Conservation (phyloP, 306 rosid species). For the Leucaena leucocephala region DNA sequence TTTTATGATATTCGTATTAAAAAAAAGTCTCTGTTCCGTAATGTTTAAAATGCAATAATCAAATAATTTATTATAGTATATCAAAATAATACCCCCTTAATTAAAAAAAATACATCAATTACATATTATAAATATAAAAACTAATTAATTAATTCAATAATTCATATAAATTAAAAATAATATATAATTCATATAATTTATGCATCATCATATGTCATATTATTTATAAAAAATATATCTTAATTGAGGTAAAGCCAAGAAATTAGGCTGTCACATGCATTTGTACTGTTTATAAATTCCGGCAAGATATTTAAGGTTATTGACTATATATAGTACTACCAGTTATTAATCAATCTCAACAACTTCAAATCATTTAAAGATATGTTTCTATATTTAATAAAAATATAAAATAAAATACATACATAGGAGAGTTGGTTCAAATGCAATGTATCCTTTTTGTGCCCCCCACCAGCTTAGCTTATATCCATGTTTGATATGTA, state of each 20-base stretch:
- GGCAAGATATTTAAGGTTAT: background rate
- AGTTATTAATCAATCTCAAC: background rate
- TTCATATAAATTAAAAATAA: too few species aligned
- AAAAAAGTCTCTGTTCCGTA: too few species aligned
- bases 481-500: background rate
- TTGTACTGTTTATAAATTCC: background rate
- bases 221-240: too few species aligned
- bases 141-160: too few species aligned
- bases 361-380: constrained; percentile 1
- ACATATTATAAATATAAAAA: too few species aligned
- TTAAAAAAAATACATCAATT: too few species aligned
- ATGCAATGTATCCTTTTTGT: constrained; percentile 21
- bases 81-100: too few species aligned
- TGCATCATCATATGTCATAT: too few species aligned
- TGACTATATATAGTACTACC: background rate
- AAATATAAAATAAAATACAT: background rate
- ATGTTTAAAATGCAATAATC: too few species aligned
- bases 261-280: background rate
- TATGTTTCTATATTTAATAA: background rate
- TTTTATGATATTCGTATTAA: too few species aligned
- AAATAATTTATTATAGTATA: too few species aligned
- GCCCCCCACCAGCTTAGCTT: background rate
- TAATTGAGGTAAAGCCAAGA: background rate
- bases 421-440: background rate
- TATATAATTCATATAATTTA: too few species aligned